phyloP scores from a whole-genome alignment of 1,284 basidiomycete species.

The Heimioporus retisporus region DNA sequence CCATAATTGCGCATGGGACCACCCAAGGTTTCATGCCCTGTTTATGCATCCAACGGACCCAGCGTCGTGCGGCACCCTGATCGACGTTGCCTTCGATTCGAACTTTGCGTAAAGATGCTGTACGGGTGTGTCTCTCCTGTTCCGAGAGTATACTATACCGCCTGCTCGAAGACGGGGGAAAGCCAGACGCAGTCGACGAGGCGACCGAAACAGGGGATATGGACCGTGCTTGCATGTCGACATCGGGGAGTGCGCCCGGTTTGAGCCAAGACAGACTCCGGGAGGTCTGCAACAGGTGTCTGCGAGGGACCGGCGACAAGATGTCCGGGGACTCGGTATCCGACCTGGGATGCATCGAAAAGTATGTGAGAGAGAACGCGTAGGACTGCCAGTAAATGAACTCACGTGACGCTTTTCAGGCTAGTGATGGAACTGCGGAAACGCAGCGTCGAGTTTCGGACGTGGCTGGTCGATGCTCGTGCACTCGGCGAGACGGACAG shows the following conservation, averaged over 20 bases:
- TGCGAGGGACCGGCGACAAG: conserved; percentile 64
- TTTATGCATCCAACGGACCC: conserved; percentile 83
- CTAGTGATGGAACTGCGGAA: conserved; percentile 28
- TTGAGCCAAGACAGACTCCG: conserved; percentile 65
- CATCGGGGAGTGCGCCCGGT: conserved; percentile 40
- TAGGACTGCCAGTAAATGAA: not conserved
- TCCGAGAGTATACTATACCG: conserved; percentile 49
- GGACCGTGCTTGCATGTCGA: conserved; percentile 24
- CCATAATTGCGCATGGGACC: conserved; percentile 61
- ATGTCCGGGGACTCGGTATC: conserved; percentile 52
- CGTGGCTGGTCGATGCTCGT: conserved; percentile 6
- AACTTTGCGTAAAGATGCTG: conserved; percentile 16
- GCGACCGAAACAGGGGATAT: conserved; percentile 58
- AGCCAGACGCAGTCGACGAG: conserved; percentile 48
- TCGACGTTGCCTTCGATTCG: conserved; percentile 39
- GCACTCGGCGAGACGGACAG: conserved; percentile 27
- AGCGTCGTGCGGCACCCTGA: conserved; percentile 65
- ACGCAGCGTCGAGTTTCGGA: conserved; percentile 23
- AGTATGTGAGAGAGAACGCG: not conserved
- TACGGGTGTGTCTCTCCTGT: conserved; percentile 41
- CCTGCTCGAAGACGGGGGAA: conserved; percentile 28
- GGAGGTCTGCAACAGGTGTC: conserved; percentile 63
- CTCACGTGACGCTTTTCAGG: conserved; percentile 27
- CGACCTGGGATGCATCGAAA: conserved; percentile 16
- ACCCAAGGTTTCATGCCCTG: conserved; percentile 69